Evolutionary conservation across 331 rosid genomes (phyloP).

Genomic region (Prunus yedoensis): DNA sequence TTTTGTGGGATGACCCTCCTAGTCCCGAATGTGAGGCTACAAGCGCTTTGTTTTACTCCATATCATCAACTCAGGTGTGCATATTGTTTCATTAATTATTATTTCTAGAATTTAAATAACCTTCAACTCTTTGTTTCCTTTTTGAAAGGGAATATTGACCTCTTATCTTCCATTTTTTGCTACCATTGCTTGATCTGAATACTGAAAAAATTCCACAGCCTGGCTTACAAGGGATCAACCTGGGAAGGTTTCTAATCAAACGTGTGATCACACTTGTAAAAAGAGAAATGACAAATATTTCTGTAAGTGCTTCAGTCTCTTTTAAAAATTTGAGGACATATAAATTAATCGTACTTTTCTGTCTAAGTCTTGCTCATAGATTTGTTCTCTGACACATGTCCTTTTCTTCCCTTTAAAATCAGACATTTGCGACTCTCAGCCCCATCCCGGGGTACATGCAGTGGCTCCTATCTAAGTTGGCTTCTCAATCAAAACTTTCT

Average conservation of each 20-base stretch:
- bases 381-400: conserved; percentile 16
- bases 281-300: conserved; percentile 86
- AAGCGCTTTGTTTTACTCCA: conserved; percentile 84
- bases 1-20: conserved; percentile 88
- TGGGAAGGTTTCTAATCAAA: conserved; percentile 89
- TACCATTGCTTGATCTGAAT: conserved; percentile 24
- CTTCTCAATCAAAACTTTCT: conserved; percentile 58
- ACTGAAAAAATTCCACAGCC: conserved; percentile 56
- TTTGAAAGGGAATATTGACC: neutral
- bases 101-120: neutral
- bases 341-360: neutral
- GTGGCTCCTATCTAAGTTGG: conserved; percentile 92
- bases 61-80: conserved; percentile 87
- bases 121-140: neutral
- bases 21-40: conserved; percentile 70
- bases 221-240: conserved; percentile 92
- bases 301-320: conserved; percentile 53
- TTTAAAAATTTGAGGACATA: conserved; percentile 2
- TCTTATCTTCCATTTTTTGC: neutral
- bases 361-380: conserved; percentile 10
- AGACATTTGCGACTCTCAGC: conserved; percentile 94
- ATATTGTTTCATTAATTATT: neutral
- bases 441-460: conserved; percentile 97
- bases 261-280: conserved; percentile 85
- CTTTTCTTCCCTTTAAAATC: conserved; percentile 17